Percentiles rank a stretch among this genome's conserved stretches.
phyloP scores from a whole-genome alignment of 805 yeast species.

The Candida patagonica region DNA sequence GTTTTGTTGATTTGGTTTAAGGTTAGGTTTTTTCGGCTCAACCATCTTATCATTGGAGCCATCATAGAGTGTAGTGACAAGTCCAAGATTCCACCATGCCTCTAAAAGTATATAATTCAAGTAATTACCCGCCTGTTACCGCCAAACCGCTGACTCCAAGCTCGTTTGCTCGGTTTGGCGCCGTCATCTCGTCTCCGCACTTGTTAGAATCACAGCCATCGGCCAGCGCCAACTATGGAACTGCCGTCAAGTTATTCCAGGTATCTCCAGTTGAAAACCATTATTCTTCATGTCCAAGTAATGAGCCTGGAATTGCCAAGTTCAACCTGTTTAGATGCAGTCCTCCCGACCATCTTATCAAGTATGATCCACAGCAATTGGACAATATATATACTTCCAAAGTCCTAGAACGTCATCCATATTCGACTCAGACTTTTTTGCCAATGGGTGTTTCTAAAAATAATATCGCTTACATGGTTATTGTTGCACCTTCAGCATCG shows the following conservation, averaged over 20 bases:
- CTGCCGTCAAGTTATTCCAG: constrained; percentile 68
- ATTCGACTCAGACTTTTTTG: constrained; percentile 77
- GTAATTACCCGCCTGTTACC: not conserved
- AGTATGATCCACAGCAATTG: constrained; percentile 6
- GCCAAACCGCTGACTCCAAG: constrained; percentile 60
- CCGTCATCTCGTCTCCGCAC: constrained; percentile 68
- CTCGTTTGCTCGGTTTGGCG: constrained; percentile 60
- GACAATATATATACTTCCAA: constrained; percentile 26
- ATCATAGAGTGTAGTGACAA: not conserved
- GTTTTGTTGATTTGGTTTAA: not conserved
- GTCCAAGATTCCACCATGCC: constrained; percentile 1
- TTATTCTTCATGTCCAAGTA: constrained; percentile 40
- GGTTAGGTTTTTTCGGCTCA: not conserved
- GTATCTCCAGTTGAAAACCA: constrained; percentile 60
- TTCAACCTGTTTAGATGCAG: constrained; percentile 80
- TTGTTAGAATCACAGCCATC: constrained; percentile 43
- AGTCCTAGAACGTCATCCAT: constrained; percentile 87
- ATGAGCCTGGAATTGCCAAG: constrained; percentile 46
- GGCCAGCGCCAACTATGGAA: constrained; percentile 80
- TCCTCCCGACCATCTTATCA: constrained; percentile 57
- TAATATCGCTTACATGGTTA: constrained; percentile 59
- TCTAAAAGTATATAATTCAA: not conserved
- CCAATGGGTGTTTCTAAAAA: constrained; percentile 65
- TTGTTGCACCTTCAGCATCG: constrained; percentile 55
- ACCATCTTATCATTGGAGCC: not conserved